A percentile compares a stretch with the other conserved stretches of the same genome.
Evolutionary conservation across 768 basidiomycete species (phyloP).

Genomic region (Steccherinum ochraceum): DNA sequence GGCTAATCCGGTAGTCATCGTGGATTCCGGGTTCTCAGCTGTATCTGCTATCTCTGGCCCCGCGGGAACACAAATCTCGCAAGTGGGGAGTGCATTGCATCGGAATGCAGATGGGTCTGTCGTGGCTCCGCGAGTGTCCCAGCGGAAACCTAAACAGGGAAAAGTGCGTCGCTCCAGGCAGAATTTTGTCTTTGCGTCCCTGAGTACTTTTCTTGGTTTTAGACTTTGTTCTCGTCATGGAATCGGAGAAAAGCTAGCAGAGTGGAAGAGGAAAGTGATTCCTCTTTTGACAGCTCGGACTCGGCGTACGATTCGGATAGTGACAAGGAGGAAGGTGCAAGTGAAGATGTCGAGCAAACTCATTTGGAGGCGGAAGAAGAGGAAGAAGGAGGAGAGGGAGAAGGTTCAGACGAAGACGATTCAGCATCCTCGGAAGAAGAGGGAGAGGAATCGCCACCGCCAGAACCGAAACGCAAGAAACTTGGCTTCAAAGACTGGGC

Average conservation of each 20-base stretch:
- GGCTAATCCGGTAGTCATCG: conserved; percentile 17
- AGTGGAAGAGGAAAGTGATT: conserved; percentile 36
- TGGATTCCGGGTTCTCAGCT: conserved; percentile 19
- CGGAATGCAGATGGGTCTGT: conserved; percentile 59
- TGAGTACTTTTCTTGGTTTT: conserved; percentile 8
- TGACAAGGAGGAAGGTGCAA: conserved; percentile 20
- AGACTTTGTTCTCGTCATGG: conserved; percentile 49
- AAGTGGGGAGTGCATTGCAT: conserved; percentile 61
- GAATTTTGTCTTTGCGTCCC: conserved; percentile 3
- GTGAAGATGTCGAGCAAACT: conserved; percentile 7
- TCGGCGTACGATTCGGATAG: conserved; percentile 49
- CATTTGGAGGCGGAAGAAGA: conserved; percentile 10
- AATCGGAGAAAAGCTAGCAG: conserved; percentile 17
- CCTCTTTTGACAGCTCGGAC: conserved; percentile 75
- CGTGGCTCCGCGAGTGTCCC: conserved; percentile 40
- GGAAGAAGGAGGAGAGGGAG: conserved; percentile 14
- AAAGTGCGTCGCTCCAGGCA: conserved; percentile 31
- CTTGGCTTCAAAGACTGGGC: conserved; percentile 89
- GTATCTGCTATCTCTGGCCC: not conserved
- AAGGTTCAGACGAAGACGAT: conserved; percentile 12
- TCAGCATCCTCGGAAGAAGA: conserved; percentile 13
- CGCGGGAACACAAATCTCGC: conserved; percentile 16
- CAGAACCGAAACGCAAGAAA: conserved; percentile 31
- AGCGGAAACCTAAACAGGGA: conserved; percentile 34
- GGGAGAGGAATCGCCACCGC: conserved; percentile 16